Evolutionary conservation across 192 early-diverging fungal genomes (phyloP).

Genomic region (Thoreauomyces humboldtii): DNA sequence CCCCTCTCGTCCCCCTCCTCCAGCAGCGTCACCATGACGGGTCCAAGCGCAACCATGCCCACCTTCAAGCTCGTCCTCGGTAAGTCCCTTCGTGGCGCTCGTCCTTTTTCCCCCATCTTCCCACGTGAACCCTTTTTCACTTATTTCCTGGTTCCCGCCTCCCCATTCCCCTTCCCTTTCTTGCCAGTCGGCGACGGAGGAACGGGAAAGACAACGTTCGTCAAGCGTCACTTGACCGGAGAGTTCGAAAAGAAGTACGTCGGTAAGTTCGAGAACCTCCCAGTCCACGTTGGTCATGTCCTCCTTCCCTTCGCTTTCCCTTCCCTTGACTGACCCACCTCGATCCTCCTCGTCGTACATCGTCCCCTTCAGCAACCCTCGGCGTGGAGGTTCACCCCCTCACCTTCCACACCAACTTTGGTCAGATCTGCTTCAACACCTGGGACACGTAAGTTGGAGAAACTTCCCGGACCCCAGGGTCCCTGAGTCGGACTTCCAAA

Average conservation of each 20-base stretch:
- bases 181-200: conserved; percentile 90
- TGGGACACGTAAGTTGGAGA: conserved; percentile 98
- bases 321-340: not conserved
- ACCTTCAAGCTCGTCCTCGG: conserved; percentile 91
- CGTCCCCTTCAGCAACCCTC: conserved; percentile 75
- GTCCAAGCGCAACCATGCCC: conserved; percentile 23
- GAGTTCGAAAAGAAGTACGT: conserved; percentile 99
- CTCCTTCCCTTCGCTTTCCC: too few species aligned
- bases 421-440: conserved; percentile 95
- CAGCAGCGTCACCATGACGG: not conserved
- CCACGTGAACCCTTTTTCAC: not conserved
- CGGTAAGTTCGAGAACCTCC: conserved; percentile 55
- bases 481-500: too few species aligned
- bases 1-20: not conserved
- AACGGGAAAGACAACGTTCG: conserved; percentile 99
- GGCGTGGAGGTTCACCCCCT: conserved; percentile 99
- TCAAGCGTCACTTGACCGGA: conserved; percentile 99
- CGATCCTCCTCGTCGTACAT: not conserved
- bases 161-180: not conserved
- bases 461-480: too few species aligned
- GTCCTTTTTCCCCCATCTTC: not conserved
- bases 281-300: too few species aligned
- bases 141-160: not conserved
- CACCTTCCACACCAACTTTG: conserved; percentile 97
- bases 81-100: conserved; percentile 28